Percentiles rank a stretch among this genome's conserved stretches.
These are phyloP conservation scores for Anthracocystis setariae DNA, from an alignment of 1,284 basidiomycete genomes.

Conservation along the genomic window DNA sequence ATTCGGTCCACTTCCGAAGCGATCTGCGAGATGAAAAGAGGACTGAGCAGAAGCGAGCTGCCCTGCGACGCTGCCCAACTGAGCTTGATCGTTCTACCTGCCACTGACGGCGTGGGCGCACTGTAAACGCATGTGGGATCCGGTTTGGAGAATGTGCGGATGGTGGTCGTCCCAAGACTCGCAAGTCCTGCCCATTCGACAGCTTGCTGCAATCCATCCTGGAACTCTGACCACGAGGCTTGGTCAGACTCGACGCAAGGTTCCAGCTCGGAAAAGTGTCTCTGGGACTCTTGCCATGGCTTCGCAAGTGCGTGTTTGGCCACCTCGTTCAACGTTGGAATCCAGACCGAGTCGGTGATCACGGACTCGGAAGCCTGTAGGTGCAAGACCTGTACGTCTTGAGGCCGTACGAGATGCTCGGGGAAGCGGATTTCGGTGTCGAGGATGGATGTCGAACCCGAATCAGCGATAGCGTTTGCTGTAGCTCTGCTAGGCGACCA, in stretches of 20 bases:
- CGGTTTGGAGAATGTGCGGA: conserved; percentile 27
- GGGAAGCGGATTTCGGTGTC: conserved; percentile 38
- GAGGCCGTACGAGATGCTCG: conserved; percentile 22
- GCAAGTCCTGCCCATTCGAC: conserved; percentile 46
- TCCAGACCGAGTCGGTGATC: conserved; percentile 34
- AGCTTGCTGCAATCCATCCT: conserved; percentile 21
- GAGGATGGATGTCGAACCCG: neutral
- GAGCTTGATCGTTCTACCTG: conserved; percentile 28
- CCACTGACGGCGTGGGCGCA: conserved; percentile 10
- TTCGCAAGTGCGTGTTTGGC: conserved; percentile 7
- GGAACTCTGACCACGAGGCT: conserved; percentile 23
- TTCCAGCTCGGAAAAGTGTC: conserved; percentile 27
- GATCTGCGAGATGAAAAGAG: conserved; percentile 23
- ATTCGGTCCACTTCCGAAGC: conserved; percentile 14
- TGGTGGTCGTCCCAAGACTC: conserved; percentile 15
- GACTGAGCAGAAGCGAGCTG: conserved; percentile 22
- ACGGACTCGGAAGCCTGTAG: conserved; percentile 1
- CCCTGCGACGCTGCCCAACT: conserved; percentile 8
- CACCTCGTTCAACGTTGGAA: conserved; percentile 22
- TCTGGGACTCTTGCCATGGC: conserved; percentile 11
- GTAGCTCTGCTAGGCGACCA: conserved; percentile 28
- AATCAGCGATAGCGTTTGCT: conserved; percentile 4
- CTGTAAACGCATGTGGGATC: conserved; percentile 34
- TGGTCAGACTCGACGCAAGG: neutral
- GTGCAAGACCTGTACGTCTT: conserved; percentile 9